A percentile compares a stretch with the other conserved stretches of the same genome.
Evolutionary conservation across 2,329 filamentous ascomycete species (phyloP).

Genomic region (Sphaerostilbella broomeana): DNA sequence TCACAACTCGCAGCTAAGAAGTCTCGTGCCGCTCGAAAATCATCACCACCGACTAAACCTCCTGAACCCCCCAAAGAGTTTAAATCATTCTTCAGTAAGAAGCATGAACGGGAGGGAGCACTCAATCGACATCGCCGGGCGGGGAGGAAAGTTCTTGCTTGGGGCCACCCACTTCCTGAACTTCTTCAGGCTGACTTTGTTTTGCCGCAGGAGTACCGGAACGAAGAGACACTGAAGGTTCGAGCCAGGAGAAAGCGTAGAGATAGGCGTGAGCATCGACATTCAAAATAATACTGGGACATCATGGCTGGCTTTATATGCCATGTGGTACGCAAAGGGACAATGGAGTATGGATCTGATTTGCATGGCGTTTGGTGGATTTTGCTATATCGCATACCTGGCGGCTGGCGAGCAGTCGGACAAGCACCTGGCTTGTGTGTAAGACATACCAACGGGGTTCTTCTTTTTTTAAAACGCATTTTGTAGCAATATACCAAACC

Average conservation of each 20-base stretch:
- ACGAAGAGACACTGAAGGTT: conserved; percentile 49
- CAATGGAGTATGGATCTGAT: conserved; percentile 8
- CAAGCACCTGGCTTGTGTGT: conserved; percentile 6
- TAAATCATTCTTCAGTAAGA: conserved; percentile 79
- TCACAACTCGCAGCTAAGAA: conserved; percentile 34
- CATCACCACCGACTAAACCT: conserved; percentile 25
- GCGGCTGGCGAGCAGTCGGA: too few species aligned
- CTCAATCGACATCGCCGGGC: conserved; percentile 65
- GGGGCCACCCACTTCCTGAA: conserved; percentile 76
- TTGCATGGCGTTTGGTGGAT: conserved; percentile 12
- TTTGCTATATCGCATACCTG: too few species aligned
- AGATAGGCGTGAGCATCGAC: conserved; percentile 46
- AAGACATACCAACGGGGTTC: too few species aligned
- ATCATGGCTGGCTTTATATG: conserved; percentile 4
- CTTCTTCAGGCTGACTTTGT: conserved; percentile 64
- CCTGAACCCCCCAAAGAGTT: conserved; percentile 54
- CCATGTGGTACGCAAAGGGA: conserved; percentile 1
- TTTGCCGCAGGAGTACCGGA: conserved; percentile 58
- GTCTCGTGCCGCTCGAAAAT: conserved; percentile 23
- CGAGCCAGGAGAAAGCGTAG: conserved; percentile 58
- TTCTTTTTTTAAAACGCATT: too few species aligned
- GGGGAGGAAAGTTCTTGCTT: conserved; percentile 66
- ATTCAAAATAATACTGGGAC: conserved; percentile 20
- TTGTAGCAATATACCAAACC: too few species aligned
- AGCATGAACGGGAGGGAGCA: conserved; percentile 71